Evolutionary conservation across 192 early-diverging fungal species (phyloP), one percentile per base, ranked within the genome.

Genomic region (Podila minutissima): DNA sequence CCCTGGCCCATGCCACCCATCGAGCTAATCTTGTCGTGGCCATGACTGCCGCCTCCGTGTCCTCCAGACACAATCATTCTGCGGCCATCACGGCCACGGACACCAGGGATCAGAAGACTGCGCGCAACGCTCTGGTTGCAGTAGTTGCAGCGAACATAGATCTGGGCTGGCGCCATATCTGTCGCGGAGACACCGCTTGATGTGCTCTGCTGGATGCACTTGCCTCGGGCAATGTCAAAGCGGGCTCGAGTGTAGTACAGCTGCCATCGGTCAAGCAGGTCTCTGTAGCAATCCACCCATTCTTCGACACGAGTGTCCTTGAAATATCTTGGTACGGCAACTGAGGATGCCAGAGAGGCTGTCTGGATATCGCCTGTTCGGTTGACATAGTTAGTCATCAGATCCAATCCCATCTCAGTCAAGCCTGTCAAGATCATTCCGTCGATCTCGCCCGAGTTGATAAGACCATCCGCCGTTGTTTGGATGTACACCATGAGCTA

Each of bases 281-380:
- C 70, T 5, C 95, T 91, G 84, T 99, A 99, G 55, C 91, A 93
- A 22, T 93, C 92, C n/a, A 93, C 83, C 94, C 95, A 95, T 35
- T 88, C 88, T 20, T 88, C 86, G 1, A 92, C 88, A 31, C 93
- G 81, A 2, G 33, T 33, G 74, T 94, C 92, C 28, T 83, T 77
- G 46, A 93, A 88, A 15, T 86, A 78, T 6, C 87, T 72, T 10
- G 92, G 91, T 0, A 88, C 81, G 33, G 91, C 92, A 35, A 90
- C 89, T 31, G 88, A 88, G 31, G 92, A 83, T 3, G 92, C 82
- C 22, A 98, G 74, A 31, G 91, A 87, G 0, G 93, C 95, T 4
- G 95, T 97, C 83, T 99, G 98, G 59, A 97, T 89, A 74, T 99
- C 98, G 2, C 93, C 94, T 3, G 95, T 95, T 33, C 74, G 72